Base-by-base conservation (phyloP, 306 rosid genomes). In the Rosa chinensis region DNA sequence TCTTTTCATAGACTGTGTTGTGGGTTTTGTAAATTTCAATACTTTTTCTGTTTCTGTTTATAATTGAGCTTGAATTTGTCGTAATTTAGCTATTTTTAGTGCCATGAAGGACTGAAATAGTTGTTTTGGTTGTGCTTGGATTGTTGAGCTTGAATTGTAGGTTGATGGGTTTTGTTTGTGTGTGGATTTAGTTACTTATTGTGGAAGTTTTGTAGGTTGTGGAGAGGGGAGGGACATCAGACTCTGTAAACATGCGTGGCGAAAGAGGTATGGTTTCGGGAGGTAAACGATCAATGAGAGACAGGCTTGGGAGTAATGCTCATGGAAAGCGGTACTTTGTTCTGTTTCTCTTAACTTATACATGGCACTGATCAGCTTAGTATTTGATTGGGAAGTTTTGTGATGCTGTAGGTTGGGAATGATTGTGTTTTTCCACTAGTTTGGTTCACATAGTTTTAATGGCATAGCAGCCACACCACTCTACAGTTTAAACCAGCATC, bases 201-300 rank as follows among this genome's bases (percentile, higher is more conserved):
- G 72, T 76, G 56, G 58, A 61, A 44, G 28, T 20, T 83, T 72
- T 73, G 68, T 78, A 88, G 94, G 89, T 88, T 70, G 92, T 86
- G 18, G 84, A 90, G 87, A 80, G 92, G 79, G 87, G 89, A 48
- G 88, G 81, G 50, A 77, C 8, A 39, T 48, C 90, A 14, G 80
- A 53, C 53, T 68, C 68, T 43, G 73, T 53, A 7, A 73, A 69
- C 28, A 28, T 71, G 75, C 82, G 64, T 21, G 52, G 53, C 66
- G 72, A 55, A 23, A 23, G 78, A 53, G 73, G 84, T 2, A 17
- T 74, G 6, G 77, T 64, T 69, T 37, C 84, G 10, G 89, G 85
- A 81, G 78, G 80, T 48, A 90, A 83, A 78, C 86, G 90, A 53
- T 78, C 82, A 7, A 43, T 52, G 37, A 72, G 58, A 40, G 85